phyloP scores from a whole-genome alignment of 257 asterid genomes.

The Anisodus tanguticus region DNA sequence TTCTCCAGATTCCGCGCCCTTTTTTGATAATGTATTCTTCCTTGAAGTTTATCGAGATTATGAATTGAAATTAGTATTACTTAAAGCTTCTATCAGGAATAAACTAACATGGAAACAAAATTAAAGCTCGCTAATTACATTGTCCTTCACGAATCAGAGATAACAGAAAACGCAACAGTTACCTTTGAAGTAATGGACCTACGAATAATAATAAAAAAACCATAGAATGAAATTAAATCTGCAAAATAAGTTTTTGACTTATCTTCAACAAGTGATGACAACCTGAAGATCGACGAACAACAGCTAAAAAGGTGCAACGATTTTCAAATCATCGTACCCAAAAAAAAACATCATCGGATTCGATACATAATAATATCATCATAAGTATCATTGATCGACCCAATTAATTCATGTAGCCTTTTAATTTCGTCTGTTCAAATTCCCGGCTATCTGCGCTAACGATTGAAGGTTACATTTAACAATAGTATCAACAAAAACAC shows the following conservation, averaged over 20 bases:
- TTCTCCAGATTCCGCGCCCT: too few species aligned
- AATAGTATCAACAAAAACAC: slow-evolving; percentile 34
- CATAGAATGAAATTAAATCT: background rate
- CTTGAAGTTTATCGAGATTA: background rate
- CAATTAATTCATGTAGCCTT: background rate
- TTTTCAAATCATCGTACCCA: background rate
- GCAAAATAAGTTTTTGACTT: background rate
- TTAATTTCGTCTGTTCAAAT: background rate
- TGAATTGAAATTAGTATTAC: background rate
- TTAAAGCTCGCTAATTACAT: background rate
- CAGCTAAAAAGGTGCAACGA: background rate
- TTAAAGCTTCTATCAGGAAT: too few species aligned
- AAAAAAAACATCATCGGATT: background rate
- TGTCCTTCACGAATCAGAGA: background rate
- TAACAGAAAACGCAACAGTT: background rate
- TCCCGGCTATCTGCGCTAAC: slow-evolving; percentile 22
- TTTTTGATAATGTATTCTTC: background rate
- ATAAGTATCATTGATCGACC: background rate
- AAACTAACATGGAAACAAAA: background rate
- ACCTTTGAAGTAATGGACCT: background rate
- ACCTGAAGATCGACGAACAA: background rate
- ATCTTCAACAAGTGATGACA: slow-evolving; percentile 14
- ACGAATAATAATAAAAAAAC: background rate
- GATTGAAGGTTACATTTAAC: slow-evolving; percentile 35
- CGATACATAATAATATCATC: background rate